Evolutionary conservation across 768 basidiomycete species (phyloP).

Genomic region (Lactifluus rugatus): DNA sequence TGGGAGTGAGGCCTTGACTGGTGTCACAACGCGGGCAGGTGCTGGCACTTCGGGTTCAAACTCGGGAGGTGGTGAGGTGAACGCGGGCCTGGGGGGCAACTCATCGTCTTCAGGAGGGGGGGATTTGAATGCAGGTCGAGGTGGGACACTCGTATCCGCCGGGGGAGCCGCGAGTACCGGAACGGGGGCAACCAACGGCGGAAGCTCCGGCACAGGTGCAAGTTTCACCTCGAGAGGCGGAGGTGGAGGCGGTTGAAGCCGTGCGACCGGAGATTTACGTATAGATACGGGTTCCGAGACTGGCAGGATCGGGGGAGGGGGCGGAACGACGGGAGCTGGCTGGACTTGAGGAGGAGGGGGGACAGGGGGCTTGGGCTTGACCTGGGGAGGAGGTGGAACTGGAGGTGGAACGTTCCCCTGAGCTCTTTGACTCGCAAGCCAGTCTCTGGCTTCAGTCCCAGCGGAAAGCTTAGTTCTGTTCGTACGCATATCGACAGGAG

Average conservation of each 20-base stretch:
- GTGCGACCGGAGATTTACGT: slow-evolving; percentile 13
- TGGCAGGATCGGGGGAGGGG: background rate
- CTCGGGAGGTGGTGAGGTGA: slow-evolving; percentile 23
- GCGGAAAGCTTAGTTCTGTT: slow-evolving; percentile 68
- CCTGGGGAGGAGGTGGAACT: background rate
- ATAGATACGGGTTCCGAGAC: slow-evolving; percentile 23
- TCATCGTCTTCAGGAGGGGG: slow-evolving; percentile 53
- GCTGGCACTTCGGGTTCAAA: slow-evolving; percentile 7
- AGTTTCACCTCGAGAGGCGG: slow-evolving; percentile 4
- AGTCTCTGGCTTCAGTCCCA: slow-evolving; percentile 57
- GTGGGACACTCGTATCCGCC: slow-evolving; percentile 17
- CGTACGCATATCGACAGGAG: slow-evolving; percentile 80
- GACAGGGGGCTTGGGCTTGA: slow-evolving; percentile 3
- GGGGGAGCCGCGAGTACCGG: slow-evolving; percentile 18
- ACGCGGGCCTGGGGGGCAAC: slow-evolving; percentile 29
- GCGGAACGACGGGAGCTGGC: slow-evolving; percentile 9
- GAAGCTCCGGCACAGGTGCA: slow-evolving; percentile 11
- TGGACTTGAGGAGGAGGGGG: background rate
- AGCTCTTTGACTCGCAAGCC: slow-evolving; percentile 52
- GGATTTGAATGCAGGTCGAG: slow-evolving; percentile 48
- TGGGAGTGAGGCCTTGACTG: slow-evolving; percentile 34
- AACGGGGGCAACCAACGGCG: slow-evolving; percentile 21
- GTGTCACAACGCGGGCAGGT: slow-evolving; percentile 22
- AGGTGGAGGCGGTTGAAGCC: background rate
- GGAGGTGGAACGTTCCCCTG: slow-evolving; percentile 23